Evolutionary conservation across 1,284 basidiomycete species (phyloP).

Genomic region (Vanrija sp.): DNA sequence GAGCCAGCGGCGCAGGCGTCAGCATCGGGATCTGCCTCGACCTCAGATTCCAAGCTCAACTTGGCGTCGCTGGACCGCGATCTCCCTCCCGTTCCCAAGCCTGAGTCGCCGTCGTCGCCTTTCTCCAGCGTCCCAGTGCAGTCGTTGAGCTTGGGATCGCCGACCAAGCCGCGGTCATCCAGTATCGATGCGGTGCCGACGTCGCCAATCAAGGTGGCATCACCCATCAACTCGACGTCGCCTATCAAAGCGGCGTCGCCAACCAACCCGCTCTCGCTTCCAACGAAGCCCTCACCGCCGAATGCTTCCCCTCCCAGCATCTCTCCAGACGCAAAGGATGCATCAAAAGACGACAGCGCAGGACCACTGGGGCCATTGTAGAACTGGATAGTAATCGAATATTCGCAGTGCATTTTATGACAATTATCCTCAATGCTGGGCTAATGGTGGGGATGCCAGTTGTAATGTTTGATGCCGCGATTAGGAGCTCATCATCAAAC

Average conservation of each 20-base stretch:
- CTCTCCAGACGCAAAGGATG: too few relatives aligned
- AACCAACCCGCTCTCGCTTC: not conserved
- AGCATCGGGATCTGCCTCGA: too few relatives aligned
- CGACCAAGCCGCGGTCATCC: not conserved
- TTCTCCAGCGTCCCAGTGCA: not conserved
- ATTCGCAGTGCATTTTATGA: too few relatives aligned
- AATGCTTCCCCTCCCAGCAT: not conserved
- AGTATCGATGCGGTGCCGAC: not conserved
- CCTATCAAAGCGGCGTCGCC: not conserved
- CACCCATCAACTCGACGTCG: not conserved
- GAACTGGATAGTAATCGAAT: too few relatives aligned
- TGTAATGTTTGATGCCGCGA: too few relatives aligned
- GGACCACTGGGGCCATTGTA: slow-evolving; percentile 5
- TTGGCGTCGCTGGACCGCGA: slow-evolving; percentile 14
- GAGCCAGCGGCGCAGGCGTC: too few relatives aligned
- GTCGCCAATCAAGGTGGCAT: not conserved
- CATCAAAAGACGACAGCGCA: slow-evolving; percentile 1
- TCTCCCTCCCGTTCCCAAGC: slow-evolving; percentile 12
- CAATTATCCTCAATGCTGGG: too few relatives aligned
- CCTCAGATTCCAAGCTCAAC: not conserved
- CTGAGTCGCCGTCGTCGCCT: not conserved
- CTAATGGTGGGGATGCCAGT: too few relatives aligned
- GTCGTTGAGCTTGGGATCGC: not conserved
- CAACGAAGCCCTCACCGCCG: not conserved
- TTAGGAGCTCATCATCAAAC: too few relatives aligned